Evolutionary conservation across 2,329 filamentous ascomycete species (phyloP).

Genomic region (Epichloe sylvatica): DNA sequence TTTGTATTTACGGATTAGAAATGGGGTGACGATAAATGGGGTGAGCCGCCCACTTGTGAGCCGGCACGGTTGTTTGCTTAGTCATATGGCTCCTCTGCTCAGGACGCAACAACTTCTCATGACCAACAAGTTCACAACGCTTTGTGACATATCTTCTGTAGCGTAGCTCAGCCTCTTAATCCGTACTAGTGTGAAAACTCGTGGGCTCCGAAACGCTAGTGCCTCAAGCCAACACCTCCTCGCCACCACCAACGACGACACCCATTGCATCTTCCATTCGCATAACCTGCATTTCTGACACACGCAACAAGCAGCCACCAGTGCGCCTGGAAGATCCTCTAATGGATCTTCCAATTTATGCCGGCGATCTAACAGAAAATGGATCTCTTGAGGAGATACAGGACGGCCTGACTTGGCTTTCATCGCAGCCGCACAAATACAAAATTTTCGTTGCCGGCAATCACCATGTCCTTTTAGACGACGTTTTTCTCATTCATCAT

Average conservation of each 20-base stretch:
- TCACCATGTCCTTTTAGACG: constrained; percentile 25
- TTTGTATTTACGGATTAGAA: no score
- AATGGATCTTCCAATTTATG: constrained; percentile 34
- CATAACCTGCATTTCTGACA: constrained; percentile 31
- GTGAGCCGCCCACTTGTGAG: no score
- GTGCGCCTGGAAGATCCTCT: constrained; percentile 31
- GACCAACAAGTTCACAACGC: background rate
- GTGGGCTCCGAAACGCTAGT: background rate
- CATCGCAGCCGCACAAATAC: constrained; percentile 22
- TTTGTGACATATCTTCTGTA: background rate
- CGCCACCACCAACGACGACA: background rate
- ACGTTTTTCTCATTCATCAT: constrained; percentile 1
- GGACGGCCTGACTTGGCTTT: constrained; percentile 27
- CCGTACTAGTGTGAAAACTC: background rate
- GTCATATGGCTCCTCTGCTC: no score
- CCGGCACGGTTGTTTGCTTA: no score
- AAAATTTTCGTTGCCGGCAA: constrained; percentile 35
- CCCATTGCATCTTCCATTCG: constrained; percentile 6
- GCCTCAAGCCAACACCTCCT: background rate
- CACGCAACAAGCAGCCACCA: constrained; percentile 23
- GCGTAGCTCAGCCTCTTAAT: background rate
- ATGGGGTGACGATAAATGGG: no score
- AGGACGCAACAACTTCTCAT: no score
- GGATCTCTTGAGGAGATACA: constrained; percentile 28
- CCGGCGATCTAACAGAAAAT: constrained; percentile 33